Evolutionary conservation across 345 rosid genomes (phyloP).

Genomic region (Camelina hispida): DNA sequence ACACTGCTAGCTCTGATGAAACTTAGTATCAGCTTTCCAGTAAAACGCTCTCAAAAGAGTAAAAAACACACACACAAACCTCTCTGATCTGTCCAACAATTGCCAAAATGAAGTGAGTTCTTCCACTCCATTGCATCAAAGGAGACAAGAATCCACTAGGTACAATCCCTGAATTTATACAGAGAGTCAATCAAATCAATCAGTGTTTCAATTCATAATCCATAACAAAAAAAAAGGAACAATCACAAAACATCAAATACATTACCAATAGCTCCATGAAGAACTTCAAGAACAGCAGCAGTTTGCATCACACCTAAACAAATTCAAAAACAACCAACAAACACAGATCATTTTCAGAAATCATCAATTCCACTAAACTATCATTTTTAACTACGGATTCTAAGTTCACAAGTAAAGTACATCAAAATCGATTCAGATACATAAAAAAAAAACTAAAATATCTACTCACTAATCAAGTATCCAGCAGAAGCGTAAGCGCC

Average conservation of each 20-base stretch:
- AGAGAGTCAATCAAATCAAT: slow-evolving; percentile 8
- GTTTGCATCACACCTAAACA: slow-evolving; percentile 63
- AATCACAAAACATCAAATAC: not conserved
- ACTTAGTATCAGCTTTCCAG: not conserved
- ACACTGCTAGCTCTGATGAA: not conserved
- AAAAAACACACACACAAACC: slow-evolving; percentile 47
- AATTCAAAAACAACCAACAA: not conserved
- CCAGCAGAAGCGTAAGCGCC: slow-evolving; percentile 76
- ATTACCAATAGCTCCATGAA: slow-evolving; percentile 84
- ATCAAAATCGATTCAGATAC: not conserved
- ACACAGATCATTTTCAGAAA: not conserved
- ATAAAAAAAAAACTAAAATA: not conserved
- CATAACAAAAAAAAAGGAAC: not conserved
- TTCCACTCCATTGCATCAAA: slow-evolving; percentile 84
- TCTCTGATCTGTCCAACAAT: slow-evolving; percentile 57
- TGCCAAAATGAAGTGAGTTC: slow-evolving; percentile 67
- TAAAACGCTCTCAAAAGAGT: not conserved
- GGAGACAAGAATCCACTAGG: slow-evolving; percentile 84
- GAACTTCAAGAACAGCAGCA: slow-evolving; percentile 67
- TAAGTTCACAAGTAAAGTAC: not conserved
- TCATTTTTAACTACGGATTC: not conserved
- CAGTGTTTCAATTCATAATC: not conserved
- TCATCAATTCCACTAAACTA: not conserved
- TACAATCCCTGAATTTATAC: slow-evolving; percentile 60
- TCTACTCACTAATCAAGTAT: slow-evolving; percentile 58